A percentile compares a stretch with the other conserved stretches of the same genome.
phyloP scores from a whole-genome alignment of 2,329 filamentous ascomycete species.

The Calonectria montana region DNA sequence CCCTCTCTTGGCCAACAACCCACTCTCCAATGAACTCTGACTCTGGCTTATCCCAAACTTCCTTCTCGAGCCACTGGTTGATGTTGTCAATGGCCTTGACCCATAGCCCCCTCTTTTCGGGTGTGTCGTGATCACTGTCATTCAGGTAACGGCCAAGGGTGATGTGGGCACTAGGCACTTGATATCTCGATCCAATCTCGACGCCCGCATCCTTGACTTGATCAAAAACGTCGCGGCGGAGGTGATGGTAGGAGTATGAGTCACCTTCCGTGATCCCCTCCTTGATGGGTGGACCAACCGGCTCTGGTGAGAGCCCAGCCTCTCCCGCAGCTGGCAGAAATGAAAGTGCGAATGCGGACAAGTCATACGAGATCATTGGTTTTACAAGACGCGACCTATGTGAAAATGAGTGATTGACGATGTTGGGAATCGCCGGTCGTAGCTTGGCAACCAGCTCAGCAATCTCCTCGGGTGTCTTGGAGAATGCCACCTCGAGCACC shows the following conservation, averaged over 20 bases:
- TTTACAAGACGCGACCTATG: constrained; percentile 83
- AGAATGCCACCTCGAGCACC: constrained; percentile 85
- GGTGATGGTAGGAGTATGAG: constrained; percentile 88
- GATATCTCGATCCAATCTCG: constrained; percentile 81
- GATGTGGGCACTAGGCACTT: constrained; percentile 89
- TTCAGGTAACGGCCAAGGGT: constrained; percentile 86
- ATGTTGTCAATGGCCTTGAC: constrained; percentile 78
- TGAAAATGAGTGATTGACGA: constrained; percentile 74
- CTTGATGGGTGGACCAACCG: constrained; percentile 51
- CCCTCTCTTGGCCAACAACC: constrained; percentile 87
- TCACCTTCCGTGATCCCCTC: constrained; percentile 63
- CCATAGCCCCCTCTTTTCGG: constrained; percentile 71
- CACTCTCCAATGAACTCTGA: constrained; percentile 73
- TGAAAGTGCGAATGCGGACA: constrained; percentile 85
- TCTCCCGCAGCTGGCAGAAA: constrained; percentile 85
- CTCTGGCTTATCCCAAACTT: constrained; percentile 73
- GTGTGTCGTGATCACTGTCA: constrained; percentile 70
- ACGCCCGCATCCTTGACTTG: constrained; percentile 71
- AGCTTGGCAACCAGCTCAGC: constrained; percentile 69
- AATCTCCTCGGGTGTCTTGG: constrained; percentile 77
- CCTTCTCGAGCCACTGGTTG: constrained; percentile 77
- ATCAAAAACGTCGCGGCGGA: constrained; percentile 81
- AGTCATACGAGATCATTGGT: constrained; percentile 85
- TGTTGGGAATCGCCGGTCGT: constrained; percentile 63
- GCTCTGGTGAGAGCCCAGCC: constrained; percentile 50